Percentiles rank a stretch among this genome's conserved stretches.
phyloP scores from a whole-genome alignment of 140 eudicot genomes.

The Flaveria floridana region DNA sequence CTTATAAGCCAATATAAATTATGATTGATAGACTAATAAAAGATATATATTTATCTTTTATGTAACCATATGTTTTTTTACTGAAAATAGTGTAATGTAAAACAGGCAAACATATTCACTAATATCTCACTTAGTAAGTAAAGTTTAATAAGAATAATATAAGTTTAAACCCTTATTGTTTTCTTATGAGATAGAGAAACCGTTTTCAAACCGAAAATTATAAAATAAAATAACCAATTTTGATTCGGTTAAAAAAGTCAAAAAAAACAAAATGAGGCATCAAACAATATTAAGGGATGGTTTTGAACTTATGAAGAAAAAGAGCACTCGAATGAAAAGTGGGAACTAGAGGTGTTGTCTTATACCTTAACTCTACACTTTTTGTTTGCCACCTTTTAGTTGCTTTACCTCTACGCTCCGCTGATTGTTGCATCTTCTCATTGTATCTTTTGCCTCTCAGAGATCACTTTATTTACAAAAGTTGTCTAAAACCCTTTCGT shows the following conservation, averaged over 20 bases:
- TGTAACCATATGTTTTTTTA: too few species aligned
- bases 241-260: not conserved
- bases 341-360: not conserved
- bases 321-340: not conserved
- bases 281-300: not conserved
- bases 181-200: too few species aligned
- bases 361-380: not conserved
- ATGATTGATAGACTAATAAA: too few species aligned
- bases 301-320: not conserved
- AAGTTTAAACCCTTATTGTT: too few species aligned
- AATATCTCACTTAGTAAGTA: too few species aligned
- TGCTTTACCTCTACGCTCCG: constrained; percentile 29
- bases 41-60: too few species aligned
- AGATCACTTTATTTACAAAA: not conserved
- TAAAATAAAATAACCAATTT: too few species aligned
- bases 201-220: too few species aligned
- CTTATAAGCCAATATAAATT: too few species aligned
- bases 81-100: too few species aligned
- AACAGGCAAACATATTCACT: too few species aligned
- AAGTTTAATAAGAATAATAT: too few species aligned
- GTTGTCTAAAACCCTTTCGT: not conserved
- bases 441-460: constrained; percentile 17
- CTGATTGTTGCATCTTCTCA: constrained; percentile 8
- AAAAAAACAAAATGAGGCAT: not conserved
- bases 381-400: constrained; percentile 12